Evolutionary conservation across 192 early-diverging fungal species (phyloP).

Genomic region (Backusella australiensis): DNA sequence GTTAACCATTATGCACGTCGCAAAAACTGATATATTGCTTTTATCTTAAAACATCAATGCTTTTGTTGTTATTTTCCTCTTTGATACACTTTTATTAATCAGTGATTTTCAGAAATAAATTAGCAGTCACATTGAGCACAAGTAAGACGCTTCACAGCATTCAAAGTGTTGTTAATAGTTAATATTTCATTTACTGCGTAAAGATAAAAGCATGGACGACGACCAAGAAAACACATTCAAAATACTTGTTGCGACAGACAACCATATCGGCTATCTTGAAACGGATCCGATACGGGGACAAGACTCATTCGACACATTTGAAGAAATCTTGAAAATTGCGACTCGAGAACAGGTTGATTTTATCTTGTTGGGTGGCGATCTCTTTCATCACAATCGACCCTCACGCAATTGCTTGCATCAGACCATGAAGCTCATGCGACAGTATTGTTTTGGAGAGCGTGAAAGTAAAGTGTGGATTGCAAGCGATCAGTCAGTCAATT

Average conservation of each 20-base stretch:
- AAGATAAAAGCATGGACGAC: not conserved
- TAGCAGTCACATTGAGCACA: not conserved
- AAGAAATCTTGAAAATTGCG: constrained; percentile 85
- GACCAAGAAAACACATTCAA: constrained; percentile 35
- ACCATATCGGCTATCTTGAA: constrained; percentile 92
- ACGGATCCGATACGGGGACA: constrained; percentile 82
- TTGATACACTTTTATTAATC: no score
- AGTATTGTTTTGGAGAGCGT: constrained; percentile 66
- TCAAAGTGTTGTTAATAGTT: not conserved
- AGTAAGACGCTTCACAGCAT: not conserved
- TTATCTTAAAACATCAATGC: no score
- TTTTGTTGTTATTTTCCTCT: no score
- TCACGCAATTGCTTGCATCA: constrained; percentile 72
- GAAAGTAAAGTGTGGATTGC: constrained; percentile 69
- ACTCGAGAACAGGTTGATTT: constrained; percentile 75
- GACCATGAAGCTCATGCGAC: constrained; percentile 67
- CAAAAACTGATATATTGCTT: no score
- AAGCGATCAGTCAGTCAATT: constrained; percentile 74
- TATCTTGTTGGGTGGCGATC: constrained; percentile 90
- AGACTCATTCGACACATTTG: constrained; percentile 85
- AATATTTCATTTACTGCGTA: not conserved
- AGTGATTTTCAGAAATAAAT: not conserved
- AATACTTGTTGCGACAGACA: constrained; percentile 90
- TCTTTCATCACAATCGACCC: constrained; percentile 96
- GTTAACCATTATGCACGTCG: no score